Conservation (phyloP, 106 monocot species). For the Narthecium ossifragum region DNA sequence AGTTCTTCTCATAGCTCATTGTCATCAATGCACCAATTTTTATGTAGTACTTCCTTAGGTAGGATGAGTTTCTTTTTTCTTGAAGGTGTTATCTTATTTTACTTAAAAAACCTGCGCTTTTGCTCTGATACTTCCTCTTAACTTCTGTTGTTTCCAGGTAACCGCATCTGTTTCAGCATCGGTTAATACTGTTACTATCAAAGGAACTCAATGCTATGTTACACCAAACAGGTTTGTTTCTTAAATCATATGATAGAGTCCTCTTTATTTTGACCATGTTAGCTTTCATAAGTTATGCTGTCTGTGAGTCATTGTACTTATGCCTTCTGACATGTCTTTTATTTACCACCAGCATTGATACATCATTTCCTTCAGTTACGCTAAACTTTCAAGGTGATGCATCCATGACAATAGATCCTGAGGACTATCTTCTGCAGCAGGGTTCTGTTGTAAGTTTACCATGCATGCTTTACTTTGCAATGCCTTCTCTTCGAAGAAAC, state of each 20-base stretch:
- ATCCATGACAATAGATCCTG: slow-evolving; percentile 53
- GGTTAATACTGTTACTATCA: slow-evolving; percentile 34
- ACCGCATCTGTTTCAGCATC: slow-evolving; percentile 39
- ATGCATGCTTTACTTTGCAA: neutral
- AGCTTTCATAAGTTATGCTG: neutral
- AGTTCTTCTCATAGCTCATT: too few species aligned
- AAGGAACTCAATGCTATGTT: slow-evolving; percentile 72
- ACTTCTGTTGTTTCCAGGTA: slow-evolving; percentile 34
- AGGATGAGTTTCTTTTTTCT: too few species aligned
- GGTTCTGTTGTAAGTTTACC: slow-evolving; percentile 56
- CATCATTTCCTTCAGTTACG: slow-evolving; percentile 61
- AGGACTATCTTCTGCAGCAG: slow-evolving; percentile 83
- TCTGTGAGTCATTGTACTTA: neutral
- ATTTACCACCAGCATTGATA: slow-evolving; percentile 37
- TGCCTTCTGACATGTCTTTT: neutral
- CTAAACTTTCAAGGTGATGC: slow-evolving; percentile 66
- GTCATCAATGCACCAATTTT: too few species aligned
- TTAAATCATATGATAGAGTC: neutral
- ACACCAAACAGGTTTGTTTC: slow-evolving; percentile 55
- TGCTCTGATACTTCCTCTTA: neutral
- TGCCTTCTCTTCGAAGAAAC: too few species aligned
- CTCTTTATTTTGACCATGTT: neutral
- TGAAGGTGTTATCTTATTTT: too few species aligned
- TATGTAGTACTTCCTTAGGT: too few species aligned
- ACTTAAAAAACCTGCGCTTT: neutral